These are phyloP conservation scores for Nigrospora oryzae DNA, from an alignment of 2,329 filamentous ascomycete species.

Conservation along the genomic window DNA sequence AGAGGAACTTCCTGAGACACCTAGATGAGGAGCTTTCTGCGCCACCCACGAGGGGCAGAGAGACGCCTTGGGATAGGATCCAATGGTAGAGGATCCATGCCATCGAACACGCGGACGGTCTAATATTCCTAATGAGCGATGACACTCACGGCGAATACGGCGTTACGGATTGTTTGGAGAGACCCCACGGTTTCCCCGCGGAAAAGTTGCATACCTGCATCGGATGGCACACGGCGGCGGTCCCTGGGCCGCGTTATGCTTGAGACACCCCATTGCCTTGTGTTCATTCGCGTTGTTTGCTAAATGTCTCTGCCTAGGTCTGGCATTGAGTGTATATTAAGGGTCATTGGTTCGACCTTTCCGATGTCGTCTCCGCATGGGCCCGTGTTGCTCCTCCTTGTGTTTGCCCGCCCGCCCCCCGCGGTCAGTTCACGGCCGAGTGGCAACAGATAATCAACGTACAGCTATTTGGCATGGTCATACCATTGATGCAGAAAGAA, in stretches of 20 bases:
- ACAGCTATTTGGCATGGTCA: neutral
- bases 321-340: constrained; percentile 11
- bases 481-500: neutral
- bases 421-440: constrained; percentile 8
- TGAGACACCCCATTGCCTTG: neutral
- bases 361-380: constrained; percentile 4
- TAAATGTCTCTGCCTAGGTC: neutral
- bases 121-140: neutral
- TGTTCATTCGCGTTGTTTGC: neutral
- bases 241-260: too few species aligned
- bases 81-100: neutral
- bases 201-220: too few species aligned
- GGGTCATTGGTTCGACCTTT: constrained; percentile 4
- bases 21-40: constrained; percentile 33
- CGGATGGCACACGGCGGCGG: too few species aligned
- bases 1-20: constrained; percentile 54
- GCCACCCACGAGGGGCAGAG: neutral
- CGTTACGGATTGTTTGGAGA: too few species aligned
- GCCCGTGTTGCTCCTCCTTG: neutral
- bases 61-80: neutral
- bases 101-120: too few species aligned
- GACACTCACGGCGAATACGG: neutral
- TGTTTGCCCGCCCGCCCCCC: constrained; percentile 6
- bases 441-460: neutral
- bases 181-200: too few species aligned